phyloP scores from a whole-genome alignment of 805 yeast species.

The Saccharomycopsis capsularis region DNA sequence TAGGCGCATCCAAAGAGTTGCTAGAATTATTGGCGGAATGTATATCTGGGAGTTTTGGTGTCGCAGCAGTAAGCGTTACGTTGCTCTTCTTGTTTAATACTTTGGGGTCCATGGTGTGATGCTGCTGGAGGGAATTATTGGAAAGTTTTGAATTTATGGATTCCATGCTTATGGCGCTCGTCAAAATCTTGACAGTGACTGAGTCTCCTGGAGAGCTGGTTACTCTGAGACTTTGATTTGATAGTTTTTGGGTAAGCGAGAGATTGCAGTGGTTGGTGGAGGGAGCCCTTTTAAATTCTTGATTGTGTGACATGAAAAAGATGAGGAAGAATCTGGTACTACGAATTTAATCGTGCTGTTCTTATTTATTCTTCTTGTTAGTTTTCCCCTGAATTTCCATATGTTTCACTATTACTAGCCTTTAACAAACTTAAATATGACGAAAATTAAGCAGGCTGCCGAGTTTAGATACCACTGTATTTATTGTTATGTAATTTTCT shows the following conservation, averaged over 20 bases:
- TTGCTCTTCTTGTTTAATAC: slow-evolving; percentile 10
- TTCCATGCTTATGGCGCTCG: slow-evolving; percentile 7
- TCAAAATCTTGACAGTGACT: slow-evolving; percentile 2
- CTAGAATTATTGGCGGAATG: slow-evolving; percentile 1
- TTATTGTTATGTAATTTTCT: no score
- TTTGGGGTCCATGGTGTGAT: slow-evolving; percentile 19
- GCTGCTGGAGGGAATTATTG: slow-evolving; percentile 4
- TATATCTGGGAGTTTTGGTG: slow-evolving; percentile 11
- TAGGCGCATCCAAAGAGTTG: slow-evolving; percentile 34
- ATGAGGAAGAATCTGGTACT: no score
- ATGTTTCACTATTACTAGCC: no score
- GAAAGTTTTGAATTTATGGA: slow-evolving; percentile 14
- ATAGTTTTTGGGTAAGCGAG: not conserved
- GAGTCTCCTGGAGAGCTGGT: slow-evolving; percentile 1
- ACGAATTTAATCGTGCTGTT: no score
- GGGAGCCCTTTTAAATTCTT: no score
- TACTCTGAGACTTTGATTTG: slow-evolving; percentile 4
- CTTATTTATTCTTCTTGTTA: no score
- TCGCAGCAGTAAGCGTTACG: slow-evolving; percentile 12
- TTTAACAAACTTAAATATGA: no score
- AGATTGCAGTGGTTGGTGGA: not conserved
- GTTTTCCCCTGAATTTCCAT: no score
- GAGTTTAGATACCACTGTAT: no score
- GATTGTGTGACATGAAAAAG: no score
- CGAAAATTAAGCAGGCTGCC: no score